These are phyloP conservation scores for Mollisiaceae sp. DNA, from an alignment of 2,329 filamentous ascomycete genomes.

Conservation along the genomic window DNA sequence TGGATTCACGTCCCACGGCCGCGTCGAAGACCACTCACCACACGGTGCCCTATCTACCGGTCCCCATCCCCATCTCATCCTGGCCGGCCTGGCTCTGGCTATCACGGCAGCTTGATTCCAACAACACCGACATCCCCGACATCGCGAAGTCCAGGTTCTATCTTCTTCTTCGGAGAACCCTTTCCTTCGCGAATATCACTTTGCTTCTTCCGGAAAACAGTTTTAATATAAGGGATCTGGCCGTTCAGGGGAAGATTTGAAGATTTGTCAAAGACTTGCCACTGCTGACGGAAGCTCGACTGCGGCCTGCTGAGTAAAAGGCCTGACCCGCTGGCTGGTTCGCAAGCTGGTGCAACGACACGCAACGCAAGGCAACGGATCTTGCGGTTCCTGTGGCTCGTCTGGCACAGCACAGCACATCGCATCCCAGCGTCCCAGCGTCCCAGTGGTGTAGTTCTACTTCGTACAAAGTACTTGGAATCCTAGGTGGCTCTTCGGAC, in stretches of 20 bases:
- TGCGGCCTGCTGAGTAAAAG: slow-evolving; percentile 8
- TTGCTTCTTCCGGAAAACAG: slow-evolving; percentile 11
- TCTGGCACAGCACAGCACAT: not conserved
- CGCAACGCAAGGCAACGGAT: not conserved
- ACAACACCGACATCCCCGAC: slow-evolving; percentile 10
- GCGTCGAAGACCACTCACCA: not conserved
- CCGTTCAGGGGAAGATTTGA: not conserved
- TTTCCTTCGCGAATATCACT: not conserved
- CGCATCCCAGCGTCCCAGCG: not conserved
- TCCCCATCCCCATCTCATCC: not conserved
- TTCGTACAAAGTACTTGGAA: not conserved
- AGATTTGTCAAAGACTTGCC: slow-evolving; percentile 1
- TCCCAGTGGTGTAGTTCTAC: not conserved
- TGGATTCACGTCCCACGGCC: not conserved
- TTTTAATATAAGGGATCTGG: not conserved
- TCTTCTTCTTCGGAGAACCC: slow-evolving; percentile 14
- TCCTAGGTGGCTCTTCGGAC: not conserved
- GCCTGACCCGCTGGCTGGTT: slow-evolving; percentile 1
- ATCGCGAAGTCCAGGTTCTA: slow-evolving; percentile 12
- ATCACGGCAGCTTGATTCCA: slow-evolving; percentile 10
- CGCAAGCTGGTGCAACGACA: not conserved
- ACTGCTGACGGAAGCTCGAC: slow-evolving; percentile 11
- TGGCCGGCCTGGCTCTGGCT: not conserved
- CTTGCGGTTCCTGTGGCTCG: not conserved
- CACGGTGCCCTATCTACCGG: not conserved